A percentile compares a stretch with the other conserved stretches of the same genome.
Evolutionary conservation across 2,329 filamentous ascomycete genomes (phyloP).

Genomic region (Trichoderma guizhouense): DNA sequence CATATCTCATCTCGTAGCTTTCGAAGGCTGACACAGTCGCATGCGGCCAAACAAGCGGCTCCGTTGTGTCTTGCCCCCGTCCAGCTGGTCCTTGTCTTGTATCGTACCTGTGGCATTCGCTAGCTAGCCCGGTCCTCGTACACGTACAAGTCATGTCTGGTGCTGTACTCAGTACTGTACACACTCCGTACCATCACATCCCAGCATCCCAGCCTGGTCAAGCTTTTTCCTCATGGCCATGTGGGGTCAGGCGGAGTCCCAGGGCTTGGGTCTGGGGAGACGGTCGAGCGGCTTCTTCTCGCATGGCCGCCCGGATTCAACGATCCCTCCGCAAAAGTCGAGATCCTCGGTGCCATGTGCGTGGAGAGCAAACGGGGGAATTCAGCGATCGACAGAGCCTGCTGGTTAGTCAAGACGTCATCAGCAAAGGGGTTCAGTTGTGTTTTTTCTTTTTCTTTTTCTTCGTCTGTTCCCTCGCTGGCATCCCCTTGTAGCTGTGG

Average conservation of each 20-base stretch:
- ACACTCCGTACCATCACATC: not conserved
- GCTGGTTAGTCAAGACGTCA: not conserved
- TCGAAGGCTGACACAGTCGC: not conserved
- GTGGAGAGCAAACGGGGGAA: not conserved
- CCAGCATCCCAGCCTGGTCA: not conserved
- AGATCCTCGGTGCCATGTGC: conserved; percentile 13
- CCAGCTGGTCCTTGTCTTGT: not conserved
- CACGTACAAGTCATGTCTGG: not conserved
- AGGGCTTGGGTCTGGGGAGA: conserved; percentile 11
- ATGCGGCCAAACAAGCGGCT: not conserved
- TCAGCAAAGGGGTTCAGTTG: not conserved
- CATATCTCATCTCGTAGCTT: not conserved
- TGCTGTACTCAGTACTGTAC: too few species aligned
- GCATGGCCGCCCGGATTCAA: not conserved
- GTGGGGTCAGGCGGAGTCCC: conserved; percentile 16
- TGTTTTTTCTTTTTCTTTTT: not conserved
- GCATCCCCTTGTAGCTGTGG: not conserved
- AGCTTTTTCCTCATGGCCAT: not conserved
- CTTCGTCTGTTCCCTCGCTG: not conserved
- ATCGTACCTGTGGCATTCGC: not conserved
- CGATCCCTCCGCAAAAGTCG: conserved; percentile 19
- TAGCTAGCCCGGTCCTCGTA: not conserved
- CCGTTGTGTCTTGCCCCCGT: not conserved
- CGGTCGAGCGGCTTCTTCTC: not conserved
- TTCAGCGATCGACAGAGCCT: conserved; percentile 15